Conservation (phyloP, 2,329 filamentous ascomycete genomes). For the Rhynchosporium agropyri region DNA sequence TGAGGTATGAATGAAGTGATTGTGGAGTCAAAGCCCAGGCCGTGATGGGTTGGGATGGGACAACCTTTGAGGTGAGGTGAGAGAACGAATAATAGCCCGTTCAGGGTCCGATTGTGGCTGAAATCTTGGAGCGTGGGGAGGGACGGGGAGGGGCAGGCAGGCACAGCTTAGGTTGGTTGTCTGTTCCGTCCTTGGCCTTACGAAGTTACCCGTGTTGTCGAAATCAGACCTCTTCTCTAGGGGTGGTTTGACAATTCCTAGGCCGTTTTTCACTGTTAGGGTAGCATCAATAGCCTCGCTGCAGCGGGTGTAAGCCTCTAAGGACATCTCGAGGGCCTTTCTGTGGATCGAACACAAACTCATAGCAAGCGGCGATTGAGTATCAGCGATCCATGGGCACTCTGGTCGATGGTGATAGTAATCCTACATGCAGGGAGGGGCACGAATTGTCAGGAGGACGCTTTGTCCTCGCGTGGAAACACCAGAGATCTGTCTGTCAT, state of each 20-base stretch:
- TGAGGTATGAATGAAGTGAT: not conserved
- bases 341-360: no score
- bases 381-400: not conserved
- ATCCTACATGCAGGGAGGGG: no score
- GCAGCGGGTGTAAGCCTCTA: not conserved
- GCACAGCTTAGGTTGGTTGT: no score
- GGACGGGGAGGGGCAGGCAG: no score
- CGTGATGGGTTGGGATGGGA: no score
- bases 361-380: no score
- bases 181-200: no score
- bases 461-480: not conserved
- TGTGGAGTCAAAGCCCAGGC: not conserved
- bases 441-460: not conserved
- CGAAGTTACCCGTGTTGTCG: not conserved
- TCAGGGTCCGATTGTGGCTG: constrained; percentile 9
- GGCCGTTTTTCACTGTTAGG: not conserved
- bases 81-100: not conserved
- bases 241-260: not conserved
- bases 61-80: no score
- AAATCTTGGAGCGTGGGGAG: not conserved
- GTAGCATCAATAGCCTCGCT: not conserved
- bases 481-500: not conserved
- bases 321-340: no score
- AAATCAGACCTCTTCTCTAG: not conserved
- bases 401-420: not conserved